Conservation (phyloP, 176 grass and related monocot species). For the Typha latifolia region DNA sequence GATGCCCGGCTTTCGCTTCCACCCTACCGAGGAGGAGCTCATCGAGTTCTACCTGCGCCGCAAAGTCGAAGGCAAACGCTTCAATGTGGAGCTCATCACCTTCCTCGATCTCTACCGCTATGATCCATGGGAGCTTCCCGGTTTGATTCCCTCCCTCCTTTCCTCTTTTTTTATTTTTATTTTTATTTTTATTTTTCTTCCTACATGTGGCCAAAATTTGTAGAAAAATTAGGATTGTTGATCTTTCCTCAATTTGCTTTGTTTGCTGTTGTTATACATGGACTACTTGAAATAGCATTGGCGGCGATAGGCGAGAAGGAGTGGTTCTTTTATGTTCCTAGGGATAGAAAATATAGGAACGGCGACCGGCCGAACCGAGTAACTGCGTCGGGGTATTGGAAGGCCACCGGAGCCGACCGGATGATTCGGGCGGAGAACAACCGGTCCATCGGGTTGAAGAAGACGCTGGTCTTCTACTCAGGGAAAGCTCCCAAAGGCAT, state of each 20-base stretch:
- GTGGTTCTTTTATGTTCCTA: slow-evolving; percentile 97
- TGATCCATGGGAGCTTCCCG: slow-evolving; percentile 98
- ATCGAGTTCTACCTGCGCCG: slow-evolving; percentile 98
- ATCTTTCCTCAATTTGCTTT: slow-evolving; percentile 3
- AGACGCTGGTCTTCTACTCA: slow-evolving; percentile 98
- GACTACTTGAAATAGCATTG: slow-evolving; percentile 33
- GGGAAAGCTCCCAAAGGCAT: slow-evolving; percentile 95
- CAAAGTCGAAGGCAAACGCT: slow-evolving; percentile 91
- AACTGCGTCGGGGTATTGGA: slow-evolving; percentile 94
- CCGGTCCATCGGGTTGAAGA: slow-evolving; percentile 80
- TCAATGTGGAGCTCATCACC: slow-evolving; percentile 94
- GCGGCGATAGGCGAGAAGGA: slow-evolving; percentile 97
- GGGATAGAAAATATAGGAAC: slow-evolving; percentile 96
- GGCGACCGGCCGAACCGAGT: slow-evolving; percentile 92
- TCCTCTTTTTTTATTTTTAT: neutral
- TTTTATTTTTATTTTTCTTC: too few species aligned
- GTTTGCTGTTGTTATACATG: neutral
- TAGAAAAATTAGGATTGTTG: too few species aligned
- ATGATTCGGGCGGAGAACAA: slow-evolving; percentile 56
- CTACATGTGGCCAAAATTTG: too few species aligned
- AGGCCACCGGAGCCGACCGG: slow-evolving; percentile 89
- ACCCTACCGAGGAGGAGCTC: slow-evolving; percentile 98
- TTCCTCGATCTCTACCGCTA: slow-evolving; percentile 95
- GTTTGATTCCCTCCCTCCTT: slow-evolving; percentile 15
- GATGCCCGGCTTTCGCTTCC: slow-evolving; percentile 97